Conservation (phyloP, 495 filamentous ascomycete genomes). For the Eremomyces bilateralis region DNA sequence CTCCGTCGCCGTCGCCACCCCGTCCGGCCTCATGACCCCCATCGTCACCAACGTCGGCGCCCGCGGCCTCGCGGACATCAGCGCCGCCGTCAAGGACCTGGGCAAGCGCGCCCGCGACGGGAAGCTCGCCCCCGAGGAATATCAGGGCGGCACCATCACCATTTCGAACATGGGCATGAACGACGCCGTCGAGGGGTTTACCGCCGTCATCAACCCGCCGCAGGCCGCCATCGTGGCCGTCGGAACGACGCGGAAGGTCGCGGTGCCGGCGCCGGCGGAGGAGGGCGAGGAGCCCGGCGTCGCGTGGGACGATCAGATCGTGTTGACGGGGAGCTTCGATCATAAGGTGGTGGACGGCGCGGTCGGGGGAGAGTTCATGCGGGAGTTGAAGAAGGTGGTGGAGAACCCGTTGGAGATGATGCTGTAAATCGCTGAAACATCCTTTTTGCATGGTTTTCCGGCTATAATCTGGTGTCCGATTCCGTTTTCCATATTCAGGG, state of each 20-base stretch:
- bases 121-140: slow-evolving; percentile 99
- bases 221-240: slow-evolving; percentile 77
- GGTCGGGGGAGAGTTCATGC: slow-evolving; percentile 92
- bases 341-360: slow-evolving; percentile 90
- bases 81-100: slow-evolving; percentile 73
- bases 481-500: too few relatives aligned
- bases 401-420: slow-evolving; percentile 93
- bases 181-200: slow-evolving; percentile 84
- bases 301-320: slow-evolving; percentile 94
- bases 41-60: slow-evolving; percentile 76
- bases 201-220: slow-evolving; percentile 98
- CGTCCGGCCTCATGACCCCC: slow-evolving; percentile 86
- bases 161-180: slow-evolving; percentile 99
- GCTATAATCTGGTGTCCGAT: too few relatives aligned
- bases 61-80: slow-evolving; percentile 72
- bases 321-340: slow-evolving; percentile 87
- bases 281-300: slow-evolving; percentile 46
- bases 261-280: slow-evolving; percentile 64
- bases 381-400: slow-evolving; percentile 87
- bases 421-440: too few relatives aligned
- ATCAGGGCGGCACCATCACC: slow-evolving; percentile 96
- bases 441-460: too few relatives aligned
- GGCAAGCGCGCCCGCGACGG: slow-evolving; percentile 88
- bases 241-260: slow-evolving; percentile 84
- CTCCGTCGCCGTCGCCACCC: slow-evolving; percentile 83